These are phyloP conservation scores for Fusarium marasasianum DNA, from an alignment of 2,329 filamentous ascomycete genomes.

Conservation along the genomic window DNA sequence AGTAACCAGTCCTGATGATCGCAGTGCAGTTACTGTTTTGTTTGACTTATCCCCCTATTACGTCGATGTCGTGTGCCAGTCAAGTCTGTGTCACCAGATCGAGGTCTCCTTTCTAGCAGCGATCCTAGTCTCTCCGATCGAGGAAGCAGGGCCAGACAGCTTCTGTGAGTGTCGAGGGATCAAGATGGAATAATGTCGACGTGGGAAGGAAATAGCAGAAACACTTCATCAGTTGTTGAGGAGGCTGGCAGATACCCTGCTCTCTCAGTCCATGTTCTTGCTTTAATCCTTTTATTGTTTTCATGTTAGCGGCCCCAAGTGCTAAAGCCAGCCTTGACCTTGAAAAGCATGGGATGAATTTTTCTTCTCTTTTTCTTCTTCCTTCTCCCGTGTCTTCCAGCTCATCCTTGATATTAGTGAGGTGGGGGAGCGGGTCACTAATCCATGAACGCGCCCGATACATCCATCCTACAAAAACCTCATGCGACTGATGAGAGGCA, in stretches of 20 bases:
- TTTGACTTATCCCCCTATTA: neutral
- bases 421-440: slow-evolving; percentile 23
- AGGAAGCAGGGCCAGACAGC: neutral
- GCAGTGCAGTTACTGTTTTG: neutral
- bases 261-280: neutral
- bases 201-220: neutral
- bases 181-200: neutral
- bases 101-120: slow-evolving; percentile 2
- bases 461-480: slow-evolving; percentile 12
- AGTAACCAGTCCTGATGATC: slow-evolving; percentile 4
- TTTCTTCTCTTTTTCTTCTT: slow-evolving; percentile 11
- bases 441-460: slow-evolving; percentile 5
- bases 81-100: slow-evolving; percentile 2
- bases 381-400: slow-evolving; percentile 28
- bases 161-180: neutral
- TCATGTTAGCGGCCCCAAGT: neutral
- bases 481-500: neutral
- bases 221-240: neutral
- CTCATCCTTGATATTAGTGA: slow-evolving; percentile 21
- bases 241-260: slow-evolving; percentile 3
- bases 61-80: slow-evolving; percentile 15
- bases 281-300: neutral
- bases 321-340: slow-evolving; percentile 7
- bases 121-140: neutral
- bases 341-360: slow-evolving; percentile 15